Evolutionary conservation across 345 rosid genomes (phyloP), one percentile per base, ranked within the genome.

Genomic region (Stellera chamaejasme): DNA sequence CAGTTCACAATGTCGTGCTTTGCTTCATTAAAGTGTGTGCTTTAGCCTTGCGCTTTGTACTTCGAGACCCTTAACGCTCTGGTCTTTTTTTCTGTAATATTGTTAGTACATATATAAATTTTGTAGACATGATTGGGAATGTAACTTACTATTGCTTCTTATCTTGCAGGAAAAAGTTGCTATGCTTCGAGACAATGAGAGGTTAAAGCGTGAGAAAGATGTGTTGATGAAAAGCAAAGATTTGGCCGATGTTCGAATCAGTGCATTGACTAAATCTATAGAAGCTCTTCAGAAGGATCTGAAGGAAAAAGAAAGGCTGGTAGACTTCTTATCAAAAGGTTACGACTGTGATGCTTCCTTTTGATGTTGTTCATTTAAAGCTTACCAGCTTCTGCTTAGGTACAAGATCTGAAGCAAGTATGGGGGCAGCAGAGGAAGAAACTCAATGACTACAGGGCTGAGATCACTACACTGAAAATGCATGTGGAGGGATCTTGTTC

Each of bases 391-490:
- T 67, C 55, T 68, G 39, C 75, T 52, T 81, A 88, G 97, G 76
- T 84, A 64, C 93, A 81, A 73, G 77, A 74, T 71, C 70, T 82
- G 80, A 92, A 78, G 77, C 85, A 69, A 62, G 72, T 82, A 47
- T 66, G 60, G 60, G 98, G 88, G 73, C 79, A 71, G 66, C 96
- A 82, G 68, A 75, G 87, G 64, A 77, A 72, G 73, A 87, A 84
- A 66, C 85, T 88, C 61, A 88, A 82, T 77, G 94, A 82, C 58
- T 86, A 89, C 75, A 84, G 91, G 65, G 86, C 91, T 67, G 98
- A 92, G 78, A 86, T 92, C 55, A 86, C 97, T 53, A 70, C 95
- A 72, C 78, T 88, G 64, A 92, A 88, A 78, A 81, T 88, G 97
- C 90, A 82, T 56, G 78, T 92, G 14, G 98, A 86, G 73, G 91